Percentiles rank a stretch among this genome's conserved stretches.
phyloP scores from a whole-genome alignment of 139 green algal genomes.

The Ostreobium quekettii region DNA sequence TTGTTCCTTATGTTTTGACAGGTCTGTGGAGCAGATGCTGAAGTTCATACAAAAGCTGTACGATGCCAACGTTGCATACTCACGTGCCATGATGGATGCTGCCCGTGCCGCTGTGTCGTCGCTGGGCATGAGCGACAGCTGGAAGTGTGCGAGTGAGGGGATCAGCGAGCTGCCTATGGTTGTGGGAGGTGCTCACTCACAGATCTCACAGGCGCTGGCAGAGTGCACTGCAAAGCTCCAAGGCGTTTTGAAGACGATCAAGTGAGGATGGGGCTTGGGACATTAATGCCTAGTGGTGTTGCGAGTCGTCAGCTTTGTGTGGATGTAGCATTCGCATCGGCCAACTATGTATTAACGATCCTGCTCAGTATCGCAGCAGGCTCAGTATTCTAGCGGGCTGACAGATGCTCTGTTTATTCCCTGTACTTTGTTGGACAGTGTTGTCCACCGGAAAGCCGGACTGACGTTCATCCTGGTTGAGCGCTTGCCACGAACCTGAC shows the following conservation, averaged over 20 bases:
- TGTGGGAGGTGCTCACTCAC: constrained; percentile 11
- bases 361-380: no score
- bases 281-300: not conserved
- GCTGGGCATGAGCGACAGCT: constrained; percentile 1
- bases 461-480: no score
- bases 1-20: constrained; percentile 3
- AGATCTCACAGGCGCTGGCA: constrained; percentile 1
- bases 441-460: no score
- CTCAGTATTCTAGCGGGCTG: no score
- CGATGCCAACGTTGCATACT: not conserved
- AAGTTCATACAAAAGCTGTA: constrained; percentile 16
- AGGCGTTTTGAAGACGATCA: constrained; percentile 9
- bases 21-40: not conserved
- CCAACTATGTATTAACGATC: not conserved
- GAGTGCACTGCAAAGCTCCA: constrained; percentile 2
- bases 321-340: not conserved
- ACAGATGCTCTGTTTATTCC: no score
- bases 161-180: constrained; percentile 12
- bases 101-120: not conserved
- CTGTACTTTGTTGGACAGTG: no score
- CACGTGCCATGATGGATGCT: not conserved
- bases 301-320: not conserved
- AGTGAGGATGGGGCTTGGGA: not conserved
- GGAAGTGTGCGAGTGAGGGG: not conserved
- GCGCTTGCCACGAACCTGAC: no score